phyloP scores from a whole-genome alignment of 768 basidiomycete species.

The Sporobolomyces phaffii region DNA sequence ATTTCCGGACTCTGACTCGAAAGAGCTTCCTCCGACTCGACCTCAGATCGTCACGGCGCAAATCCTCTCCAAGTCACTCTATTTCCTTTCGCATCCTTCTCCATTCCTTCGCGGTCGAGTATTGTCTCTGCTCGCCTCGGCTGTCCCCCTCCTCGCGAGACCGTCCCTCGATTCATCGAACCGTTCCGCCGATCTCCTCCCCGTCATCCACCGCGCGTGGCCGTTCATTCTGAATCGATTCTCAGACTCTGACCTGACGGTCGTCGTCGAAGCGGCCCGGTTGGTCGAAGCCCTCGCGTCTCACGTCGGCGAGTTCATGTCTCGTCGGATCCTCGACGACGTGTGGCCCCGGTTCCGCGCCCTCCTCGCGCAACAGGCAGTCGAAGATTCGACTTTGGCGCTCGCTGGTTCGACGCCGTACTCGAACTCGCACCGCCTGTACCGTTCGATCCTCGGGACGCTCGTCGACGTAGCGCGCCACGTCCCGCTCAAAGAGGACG shows the following conservation, averaged over 20 bases:
- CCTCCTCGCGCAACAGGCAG: constrained; percentile 59
- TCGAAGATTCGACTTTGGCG: constrained; percentile 63
- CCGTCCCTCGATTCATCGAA: constrained; percentile 38
- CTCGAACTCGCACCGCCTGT: constrained; percentile 72
- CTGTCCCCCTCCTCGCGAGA: constrained; percentile 60
- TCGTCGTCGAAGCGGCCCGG: constrained; percentile 67
- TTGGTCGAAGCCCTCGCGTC: constrained; percentile 66
- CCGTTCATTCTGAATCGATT: constrained; percentile 86
- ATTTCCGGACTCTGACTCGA: constrained; percentile 44
- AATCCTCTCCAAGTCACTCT: constrained; percentile 78
- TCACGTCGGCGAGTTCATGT: constrained; percentile 79
- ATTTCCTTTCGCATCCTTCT: constrained; percentile 85
- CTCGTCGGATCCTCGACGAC: constrained; percentile 76
- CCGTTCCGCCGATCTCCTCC: constrained; percentile 67
- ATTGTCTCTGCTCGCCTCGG: constrained; percentile 63
- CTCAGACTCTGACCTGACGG: constrained; percentile 58
- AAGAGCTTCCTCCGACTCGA: constrained; percentile 53
- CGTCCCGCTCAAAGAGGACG: constrained; percentile 64
- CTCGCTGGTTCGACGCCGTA: constrained; percentile 63
- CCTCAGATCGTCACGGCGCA: constrained; percentile 71
- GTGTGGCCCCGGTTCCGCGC: constrained; percentile 76
- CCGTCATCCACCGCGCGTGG: constrained; percentile 83
- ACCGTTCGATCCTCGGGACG: constrained; percentile 67
- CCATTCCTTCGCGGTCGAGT: constrained; percentile 79
- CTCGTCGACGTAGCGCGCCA: constrained; percentile 61